Percentiles rank a stretch among this genome's conserved stretches.
Evolutionary conservation across 345 rosid species (phyloP).

Genomic region (Populus tremula): DNA sequence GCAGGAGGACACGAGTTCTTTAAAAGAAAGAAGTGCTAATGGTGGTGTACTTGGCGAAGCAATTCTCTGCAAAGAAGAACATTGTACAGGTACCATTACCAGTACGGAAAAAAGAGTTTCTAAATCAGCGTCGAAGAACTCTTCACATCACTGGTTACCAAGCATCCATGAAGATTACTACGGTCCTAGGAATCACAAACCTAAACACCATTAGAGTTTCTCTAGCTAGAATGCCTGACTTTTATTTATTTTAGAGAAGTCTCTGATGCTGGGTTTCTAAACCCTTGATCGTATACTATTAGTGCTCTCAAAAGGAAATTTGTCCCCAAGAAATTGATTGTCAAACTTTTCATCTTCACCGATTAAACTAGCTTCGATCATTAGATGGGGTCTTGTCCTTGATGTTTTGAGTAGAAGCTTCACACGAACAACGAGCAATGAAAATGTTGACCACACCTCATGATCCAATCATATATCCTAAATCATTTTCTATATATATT

Average conservation of each 20-base stretch:
- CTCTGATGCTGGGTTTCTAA: constrained; percentile 7
- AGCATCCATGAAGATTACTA: constrained; percentile 60
- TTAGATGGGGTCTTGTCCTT: neutral
- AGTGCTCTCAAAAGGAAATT: neutral
- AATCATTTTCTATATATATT: neutral
- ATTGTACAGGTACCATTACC: constrained; percentile 19
- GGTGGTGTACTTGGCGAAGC: neutral
- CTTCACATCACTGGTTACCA: constrained; percentile 35
- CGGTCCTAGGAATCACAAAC: constrained; percentile 56
- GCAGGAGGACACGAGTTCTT: constrained; percentile 4
- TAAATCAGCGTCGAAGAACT: constrained; percentile 16
- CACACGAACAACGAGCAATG: neutral
- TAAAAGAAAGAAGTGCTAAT: neutral
- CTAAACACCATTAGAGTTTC: constrained; percentile 21
- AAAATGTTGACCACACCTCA: no score
- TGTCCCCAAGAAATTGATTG: neutral
- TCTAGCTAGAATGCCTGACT: neutral
- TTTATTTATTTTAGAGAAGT: no score
- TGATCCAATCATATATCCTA: neutral
- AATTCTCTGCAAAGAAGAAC: constrained; percentile 14
- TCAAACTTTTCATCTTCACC: neutral
- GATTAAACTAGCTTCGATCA: neutral
- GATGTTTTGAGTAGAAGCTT: neutral
- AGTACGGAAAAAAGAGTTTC: constrained; percentile 11
- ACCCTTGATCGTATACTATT: neutral